Base-by-base conservation (phyloP, 1,284 basidiomycete species). In the Boletellus deceptivus region DNA sequence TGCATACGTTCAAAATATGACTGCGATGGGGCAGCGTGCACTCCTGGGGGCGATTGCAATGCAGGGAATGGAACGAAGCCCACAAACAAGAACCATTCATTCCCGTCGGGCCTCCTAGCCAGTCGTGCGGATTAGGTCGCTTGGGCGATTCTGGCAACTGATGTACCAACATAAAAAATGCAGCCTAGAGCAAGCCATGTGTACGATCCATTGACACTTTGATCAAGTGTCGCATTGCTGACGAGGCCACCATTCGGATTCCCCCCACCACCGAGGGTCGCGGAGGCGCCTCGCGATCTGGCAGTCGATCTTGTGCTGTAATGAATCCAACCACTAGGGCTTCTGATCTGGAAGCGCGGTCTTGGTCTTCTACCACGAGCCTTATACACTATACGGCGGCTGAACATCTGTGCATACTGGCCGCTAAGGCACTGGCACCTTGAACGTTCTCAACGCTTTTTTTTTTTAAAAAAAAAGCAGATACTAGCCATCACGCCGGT, bases 1-100 rank as follows among this genome's bases (percentile, higher is more conserved):
- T 59, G 16, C 59, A 27, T 49, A 41, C 47, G 40, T 54, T 37
- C 47, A 35, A 44, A 46, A 45, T 25, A 47, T 36, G 35, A 42
- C 39, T 36, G 42, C 44, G 31, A 43, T 38, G 37, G 38, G 24
- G 20, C 20, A 31, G 48, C 38, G 18, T 57, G 57, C 22, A 36
- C 25, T 33, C 49, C 34, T 34, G 43, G 39, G 33, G 37, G 25
- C 41, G 7, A 40, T 39, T 17, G 16, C 43, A 50, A 36, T 17
- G 39, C 48, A 31, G 13, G 29, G 29, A 31, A 31, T 13, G 11
- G 29, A 31, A 31, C 11, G 29, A 31, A 39, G 20, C 16, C 40
- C 35, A 39, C 42, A n/a, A 49, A 24, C 22, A 33, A 48, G 49
- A 25, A 44, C 27, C 22, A 11, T 18, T 16, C 22, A 16, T 29